A percentile compares a stretch with the other conserved stretches of the same genome.
phyloP scores from a whole-genome alignment of 805 yeast species.

The Nakazawaea wyomingensis region DNA sequence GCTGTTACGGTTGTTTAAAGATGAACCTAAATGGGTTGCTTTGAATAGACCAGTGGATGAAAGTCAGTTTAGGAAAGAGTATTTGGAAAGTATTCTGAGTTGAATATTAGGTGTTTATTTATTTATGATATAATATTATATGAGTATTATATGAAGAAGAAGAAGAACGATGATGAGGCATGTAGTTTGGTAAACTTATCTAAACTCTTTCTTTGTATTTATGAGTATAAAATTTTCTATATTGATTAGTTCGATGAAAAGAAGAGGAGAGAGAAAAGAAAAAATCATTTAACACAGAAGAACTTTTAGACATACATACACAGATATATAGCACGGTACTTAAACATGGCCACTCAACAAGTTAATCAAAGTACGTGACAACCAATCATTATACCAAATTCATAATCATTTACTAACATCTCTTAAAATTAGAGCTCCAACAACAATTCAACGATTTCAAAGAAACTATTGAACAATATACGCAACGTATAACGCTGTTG shows the following conservation, averaged over 20 bases:
- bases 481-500: constrained; percentile 41
- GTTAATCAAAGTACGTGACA: constrained; percentile 9
- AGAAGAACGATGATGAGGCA: too few species aligned
- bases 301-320: not conserved
- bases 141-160: too few species aligned
- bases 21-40: constrained; percentile 96
- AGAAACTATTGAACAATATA: constrained; percentile 39
- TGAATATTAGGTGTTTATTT: too few species aligned
- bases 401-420: too few species aligned
- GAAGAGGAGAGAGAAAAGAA: not conserved
- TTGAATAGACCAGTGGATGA: constrained; percentile 61
- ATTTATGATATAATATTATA: too few species aligned
- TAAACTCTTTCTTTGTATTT: too few species aligned
- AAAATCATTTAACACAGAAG: not conserved
- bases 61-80: constrained; percentile 40
- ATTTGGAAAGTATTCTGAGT: constrained; percentile 33
- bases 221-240: too few species aligned
- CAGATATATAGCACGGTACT: not conserved
- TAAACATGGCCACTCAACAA: constrained; percentile 7
- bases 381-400: too few species aligned
- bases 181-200: too few species aligned
- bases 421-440: constrained; percentile 32
- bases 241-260: too few species aligned
- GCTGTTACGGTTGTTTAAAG: constrained; percentile 82
- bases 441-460: constrained; percentile 47